These are phyloP conservation scores for Magnolia changhungtana DNA, from an alignment of 164 flowering plant genomes.

Conservation along the genomic window DNA sequence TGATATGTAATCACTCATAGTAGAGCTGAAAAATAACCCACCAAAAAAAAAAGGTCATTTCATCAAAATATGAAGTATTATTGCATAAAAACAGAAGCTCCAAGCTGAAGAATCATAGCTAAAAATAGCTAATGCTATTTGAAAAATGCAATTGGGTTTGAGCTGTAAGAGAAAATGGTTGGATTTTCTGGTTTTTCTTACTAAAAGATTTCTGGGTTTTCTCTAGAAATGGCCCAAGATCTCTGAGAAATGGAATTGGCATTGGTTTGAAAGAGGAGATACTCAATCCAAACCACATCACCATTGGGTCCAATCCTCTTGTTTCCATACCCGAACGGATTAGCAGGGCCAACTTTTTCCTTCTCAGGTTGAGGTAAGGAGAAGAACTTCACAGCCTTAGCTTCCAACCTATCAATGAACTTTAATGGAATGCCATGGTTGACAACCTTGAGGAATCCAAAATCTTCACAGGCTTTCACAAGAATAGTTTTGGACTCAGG, in stretches of 20 bases:
- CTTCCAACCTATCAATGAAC: slow-evolving; percentile 46
- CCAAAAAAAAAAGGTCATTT: neutral
- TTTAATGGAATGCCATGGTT: slow-evolving; percentile 72
- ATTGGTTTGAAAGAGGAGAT: slow-evolving; percentile 53
- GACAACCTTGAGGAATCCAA: slow-evolving; percentile 80
- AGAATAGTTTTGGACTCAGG: slow-evolving; percentile 44
- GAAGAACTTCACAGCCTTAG: slow-evolving; percentile 59
- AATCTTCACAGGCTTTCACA: slow-evolving; percentile 71
- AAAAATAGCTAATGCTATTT: neutral
- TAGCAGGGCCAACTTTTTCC: slow-evolving; percentile 55
- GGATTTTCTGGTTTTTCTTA: slow-evolving; percentile 14
- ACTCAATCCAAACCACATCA: slow-evolving; percentile 93
- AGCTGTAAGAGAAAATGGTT: neutral
- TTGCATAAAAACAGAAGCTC: neutral
- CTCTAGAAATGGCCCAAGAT: slow-evolving; percentile 23
- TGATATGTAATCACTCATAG: slow-evolving; percentile 46
- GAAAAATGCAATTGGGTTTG: neutral
- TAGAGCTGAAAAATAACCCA: slow-evolving; percentile 25
- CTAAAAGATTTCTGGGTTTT: slow-evolving; percentile 50
- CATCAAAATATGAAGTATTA: neutral
- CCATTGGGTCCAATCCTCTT: slow-evolving; percentile 79
- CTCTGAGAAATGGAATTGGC: slow-evolving; percentile 31
- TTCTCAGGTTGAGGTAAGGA: slow-evolving; percentile 52
- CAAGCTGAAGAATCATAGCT: neutral
- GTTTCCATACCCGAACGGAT: slow-evolving; percentile 84